These are phyloP conservation scores for Fusarium verrucosum DNA, from an alignment of 2,329 filamentous ascomycete species.

Conservation along the genomic window DNA sequence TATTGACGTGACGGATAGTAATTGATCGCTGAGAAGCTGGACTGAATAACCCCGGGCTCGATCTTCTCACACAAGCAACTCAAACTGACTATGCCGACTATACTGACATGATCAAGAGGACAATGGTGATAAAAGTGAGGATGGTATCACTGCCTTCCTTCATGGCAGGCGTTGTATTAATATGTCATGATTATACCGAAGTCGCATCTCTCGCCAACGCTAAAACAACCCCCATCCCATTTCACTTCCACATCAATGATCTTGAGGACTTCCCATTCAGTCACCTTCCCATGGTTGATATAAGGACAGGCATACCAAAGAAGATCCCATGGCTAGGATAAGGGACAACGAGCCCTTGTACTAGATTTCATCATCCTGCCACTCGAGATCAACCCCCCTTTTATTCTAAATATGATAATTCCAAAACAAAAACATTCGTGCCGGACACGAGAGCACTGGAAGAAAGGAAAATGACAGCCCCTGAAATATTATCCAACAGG, in stretches of 20 bases:
- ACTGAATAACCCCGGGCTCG: neutral
- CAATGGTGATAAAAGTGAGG: neutral
- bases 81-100: neutral
- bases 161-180: slow-evolving; percentile 31
- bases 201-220: slow-evolving; percentile 20
- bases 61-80: neutral
- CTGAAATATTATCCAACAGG: slow-evolving; percentile 15
- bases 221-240: neutral
- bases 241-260: slow-evolving; percentile 3
- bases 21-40: too few relatives aligned
- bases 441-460: slow-evolving; percentile 12
- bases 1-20: neutral
- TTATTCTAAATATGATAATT: slow-evolving; percentile 22
- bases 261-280: neutral
- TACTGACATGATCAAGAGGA: too few relatives aligned
- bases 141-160: slow-evolving; percentile 4
- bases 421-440: slow-evolving; percentile 17
- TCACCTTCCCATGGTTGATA: neutral
- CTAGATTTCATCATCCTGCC: slow-evolving; percentile 8
- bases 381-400: neutral
- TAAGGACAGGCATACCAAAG: neutral
- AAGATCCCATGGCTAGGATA: neutral
- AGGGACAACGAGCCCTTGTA: neutral
- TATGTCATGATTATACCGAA: slow-evolving; percentile 38
- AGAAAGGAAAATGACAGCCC: slow-evolving; percentile 22